Evolutionary conservation across 2,329 filamentous ascomycete species (phyloP).

Genomic region (Trichoderma arundinaceum): DNA sequence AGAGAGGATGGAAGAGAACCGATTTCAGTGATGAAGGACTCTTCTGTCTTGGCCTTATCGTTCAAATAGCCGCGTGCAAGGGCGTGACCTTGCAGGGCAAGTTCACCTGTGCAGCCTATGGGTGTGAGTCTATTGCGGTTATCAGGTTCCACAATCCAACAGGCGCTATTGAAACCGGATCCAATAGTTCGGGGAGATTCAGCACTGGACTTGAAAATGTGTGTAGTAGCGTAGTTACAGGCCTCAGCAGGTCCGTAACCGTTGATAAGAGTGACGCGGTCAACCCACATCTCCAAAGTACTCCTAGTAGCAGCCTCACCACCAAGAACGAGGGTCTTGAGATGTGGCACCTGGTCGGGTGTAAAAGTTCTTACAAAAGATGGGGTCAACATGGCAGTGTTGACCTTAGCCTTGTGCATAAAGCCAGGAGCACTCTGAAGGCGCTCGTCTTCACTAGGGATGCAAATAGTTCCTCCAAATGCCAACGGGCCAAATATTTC

Average conservation of each 20-base stretch:
- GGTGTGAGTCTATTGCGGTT: constrained; percentile 36
- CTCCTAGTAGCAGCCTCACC: constrained; percentile 26
- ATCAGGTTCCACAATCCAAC: constrained; percentile 37
- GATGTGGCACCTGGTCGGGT: constrained; percentile 22
- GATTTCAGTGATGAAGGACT: constrained; percentile 54
- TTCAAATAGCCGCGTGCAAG: constrained; percentile 58
- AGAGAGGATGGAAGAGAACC: constrained; percentile 12
- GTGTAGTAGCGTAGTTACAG: constrained; percentile 38
- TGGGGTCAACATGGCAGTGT: constrained; percentile 26
- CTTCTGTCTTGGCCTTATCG: constrained; percentile 46
- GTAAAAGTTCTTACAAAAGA: constrained; percentile 26
- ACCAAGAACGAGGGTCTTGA: constrained; percentile 28
- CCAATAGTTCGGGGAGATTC: constrained; percentile 29
- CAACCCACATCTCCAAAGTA: constrained; percentile 17
- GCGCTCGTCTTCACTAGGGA: constrained; percentile 26
- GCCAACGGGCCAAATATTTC: constrained; percentile 26
- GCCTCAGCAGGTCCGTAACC: constrained; percentile 52
- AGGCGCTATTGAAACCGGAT: constrained; percentile 20
- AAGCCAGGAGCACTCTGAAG: constrained; percentile 12
- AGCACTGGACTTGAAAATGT: neutral
- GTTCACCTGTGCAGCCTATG: constrained; percentile 40
- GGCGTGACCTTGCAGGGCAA: constrained; percentile 49
- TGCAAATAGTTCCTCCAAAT: constrained; percentile 28
- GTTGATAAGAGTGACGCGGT: constrained; percentile 46
- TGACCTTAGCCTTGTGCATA: constrained; percentile 20